phyloP scores from a whole-genome alignment of 352 stramenopile species.

The Hyaloperonospora brassicae region DNA sequence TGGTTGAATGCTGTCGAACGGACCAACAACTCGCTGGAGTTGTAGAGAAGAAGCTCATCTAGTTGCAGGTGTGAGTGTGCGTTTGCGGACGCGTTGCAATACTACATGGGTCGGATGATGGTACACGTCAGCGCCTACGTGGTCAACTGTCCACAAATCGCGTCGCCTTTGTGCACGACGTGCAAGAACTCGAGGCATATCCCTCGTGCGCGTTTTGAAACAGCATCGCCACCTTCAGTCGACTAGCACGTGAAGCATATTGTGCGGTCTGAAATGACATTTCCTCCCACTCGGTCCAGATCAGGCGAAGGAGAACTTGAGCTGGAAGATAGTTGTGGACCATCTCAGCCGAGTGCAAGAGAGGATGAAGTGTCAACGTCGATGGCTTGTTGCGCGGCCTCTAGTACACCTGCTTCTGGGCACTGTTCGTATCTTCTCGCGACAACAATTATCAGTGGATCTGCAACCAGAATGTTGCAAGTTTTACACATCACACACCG shows the following conservation, averaged over 20 bases:
- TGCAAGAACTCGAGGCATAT: constrained; percentile 64
- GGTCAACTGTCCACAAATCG: constrained; percentile 78
- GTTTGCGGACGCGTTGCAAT: constrained; percentile 74
- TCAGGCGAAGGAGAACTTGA: constrained; percentile 66
- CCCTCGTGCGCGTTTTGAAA: constrained; percentile 66
- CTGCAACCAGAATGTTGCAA: constrained; percentile 37
- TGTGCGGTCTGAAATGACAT: constrained; percentile 75
- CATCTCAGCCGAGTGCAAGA: constrained; percentile 64
- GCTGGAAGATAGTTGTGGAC: constrained; percentile 77
- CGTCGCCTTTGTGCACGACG: constrained; percentile 85
- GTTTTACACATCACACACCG: too few relatives aligned
- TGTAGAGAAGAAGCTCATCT: constrained; percentile 93
- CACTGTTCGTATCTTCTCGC: constrained; percentile 88
- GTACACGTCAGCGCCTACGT: constrained; percentile 82
- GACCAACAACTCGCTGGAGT: constrained; percentile 79
- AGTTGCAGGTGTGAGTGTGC: constrained; percentile 88
- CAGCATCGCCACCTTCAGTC: constrained; percentile 61
- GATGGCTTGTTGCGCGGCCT: constrained; percentile 87
- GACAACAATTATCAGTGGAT: constrained; percentile 89
- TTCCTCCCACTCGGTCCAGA: constrained; percentile 31
- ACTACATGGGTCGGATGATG: constrained; percentile 86
- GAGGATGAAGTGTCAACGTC: constrained; percentile 73
- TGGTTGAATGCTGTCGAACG: too few relatives aligned
- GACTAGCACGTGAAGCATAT: constrained; percentile 48
- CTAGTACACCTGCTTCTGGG: constrained; percentile 84